Conservation (phyloP, 2,329 filamentous ascomycete species). For the Arthrinium phaeospermum region DNA sequence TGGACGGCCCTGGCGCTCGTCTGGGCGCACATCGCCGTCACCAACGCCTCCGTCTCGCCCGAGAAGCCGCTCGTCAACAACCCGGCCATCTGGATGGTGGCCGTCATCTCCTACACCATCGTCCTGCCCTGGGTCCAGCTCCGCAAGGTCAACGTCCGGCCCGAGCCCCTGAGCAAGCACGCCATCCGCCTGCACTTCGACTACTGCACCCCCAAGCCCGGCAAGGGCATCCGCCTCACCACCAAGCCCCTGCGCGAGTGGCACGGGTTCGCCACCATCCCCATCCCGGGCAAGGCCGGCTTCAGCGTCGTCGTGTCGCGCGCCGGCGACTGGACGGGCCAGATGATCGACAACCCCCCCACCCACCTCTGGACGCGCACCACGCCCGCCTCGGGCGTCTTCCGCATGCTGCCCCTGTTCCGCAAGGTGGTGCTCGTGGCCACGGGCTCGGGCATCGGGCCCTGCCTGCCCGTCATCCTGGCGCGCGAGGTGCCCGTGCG, state of each 20-base stretch:
- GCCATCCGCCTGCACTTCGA: conserved; percentile 65
- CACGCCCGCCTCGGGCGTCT: conserved; percentile 62
- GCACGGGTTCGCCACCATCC: conserved; percentile 68
- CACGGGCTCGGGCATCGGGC: conserved; percentile 69
- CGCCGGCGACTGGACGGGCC: conserved; percentile 69
- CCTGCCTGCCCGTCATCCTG: conserved; percentile 61
- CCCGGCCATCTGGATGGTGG: conserved; percentile 60
- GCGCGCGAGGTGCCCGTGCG: conserved; percentile 43
- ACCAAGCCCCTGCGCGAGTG: conserved; percentile 62
- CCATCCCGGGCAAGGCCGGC: conserved; percentile 48
- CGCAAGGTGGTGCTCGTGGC: conserved; percentile 62
- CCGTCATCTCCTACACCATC: conserved; percentile 59
- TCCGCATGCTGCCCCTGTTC: conserved; percentile 63
- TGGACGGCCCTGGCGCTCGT: conserved; percentile 59
- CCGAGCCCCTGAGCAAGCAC: conserved; percentile 65
- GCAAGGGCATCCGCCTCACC: conserved; percentile 58
- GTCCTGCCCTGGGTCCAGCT: conserved; percentile 68
- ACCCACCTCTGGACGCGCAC: conserved; percentile 65
- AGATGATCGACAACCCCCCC: conserved; percentile 60
- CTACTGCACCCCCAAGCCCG: conserved; percentile 53
- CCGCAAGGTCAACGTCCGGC: conserved; percentile 59
- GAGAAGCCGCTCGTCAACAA: conserved; percentile 46
- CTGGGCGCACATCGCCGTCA: conserved; percentile 46
- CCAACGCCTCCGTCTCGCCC: conserved; percentile 36
- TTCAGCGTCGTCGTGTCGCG: conserved; percentile 66